phyloP scores from a whole-genome alignment of 176 grass and related monocot species.

The Secale cereale region DNA sequence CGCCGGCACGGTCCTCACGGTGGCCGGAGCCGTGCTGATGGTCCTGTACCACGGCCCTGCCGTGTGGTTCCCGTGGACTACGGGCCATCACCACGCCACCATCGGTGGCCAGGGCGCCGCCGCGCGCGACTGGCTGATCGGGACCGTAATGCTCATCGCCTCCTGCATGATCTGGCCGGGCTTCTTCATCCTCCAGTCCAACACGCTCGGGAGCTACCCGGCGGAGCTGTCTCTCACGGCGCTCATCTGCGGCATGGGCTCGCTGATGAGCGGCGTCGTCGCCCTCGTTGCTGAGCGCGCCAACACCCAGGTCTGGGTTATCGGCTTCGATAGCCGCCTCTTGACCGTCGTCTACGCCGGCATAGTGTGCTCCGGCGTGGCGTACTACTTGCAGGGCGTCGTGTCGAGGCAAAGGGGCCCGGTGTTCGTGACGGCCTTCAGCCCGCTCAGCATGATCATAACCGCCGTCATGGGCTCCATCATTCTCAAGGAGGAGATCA shows the following conservation, averaged over 20 bases:
- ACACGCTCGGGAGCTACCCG: constrained; percentile 63
- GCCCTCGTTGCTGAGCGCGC: constrained; percentile 60
- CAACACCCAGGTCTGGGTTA: constrained; percentile 56
- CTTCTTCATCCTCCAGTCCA: constrained; percentile 88
- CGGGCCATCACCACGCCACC: constrained; percentile 28
- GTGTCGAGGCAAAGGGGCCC: constrained; percentile 78
- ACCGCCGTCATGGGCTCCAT: constrained; percentile 79
- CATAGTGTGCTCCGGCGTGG: constrained; percentile 81
- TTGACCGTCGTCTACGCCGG: constrained; percentile 75
- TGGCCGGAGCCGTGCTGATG: constrained; percentile 89
- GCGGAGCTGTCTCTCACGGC: constrained; percentile 66
- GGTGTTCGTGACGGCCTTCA: constrained; percentile 95
- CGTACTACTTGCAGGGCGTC: constrained; percentile 88
- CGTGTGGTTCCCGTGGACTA: constrained; percentile 68
- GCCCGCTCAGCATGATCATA: constrained; percentile 94
- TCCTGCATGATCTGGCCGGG: constrained; percentile 66
- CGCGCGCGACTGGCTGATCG: constrained; percentile 46
- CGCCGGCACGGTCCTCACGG: constrained; percentile 49
- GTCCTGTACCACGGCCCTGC: constrained; percentile 71
- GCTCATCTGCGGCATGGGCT: constrained; percentile 75
- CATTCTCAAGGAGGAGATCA: constrained; percentile 77
- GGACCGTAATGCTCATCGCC: constrained; percentile 51
- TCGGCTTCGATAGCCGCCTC: constrained; percentile 84
- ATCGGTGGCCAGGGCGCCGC: not conserved
- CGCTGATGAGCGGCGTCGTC: constrained; percentile 55